Evolutionary conservation across 2,329 filamentous ascomycete genomes (phyloP).

Genomic region (Aureobasidium sp.): DNA sequence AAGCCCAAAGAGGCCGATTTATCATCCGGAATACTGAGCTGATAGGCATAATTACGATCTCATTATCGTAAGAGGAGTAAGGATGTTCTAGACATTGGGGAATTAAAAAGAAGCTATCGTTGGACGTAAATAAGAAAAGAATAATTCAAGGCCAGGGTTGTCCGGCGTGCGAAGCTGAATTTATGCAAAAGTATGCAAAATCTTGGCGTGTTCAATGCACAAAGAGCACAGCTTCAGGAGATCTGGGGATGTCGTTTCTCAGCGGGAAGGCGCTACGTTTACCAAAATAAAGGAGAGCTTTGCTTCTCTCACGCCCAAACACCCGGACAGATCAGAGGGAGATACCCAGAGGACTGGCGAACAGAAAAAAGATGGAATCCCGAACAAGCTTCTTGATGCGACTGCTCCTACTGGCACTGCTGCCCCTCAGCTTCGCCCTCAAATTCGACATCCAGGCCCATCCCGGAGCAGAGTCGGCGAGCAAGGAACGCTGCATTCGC

Average conservation of each 20-base stretch:
- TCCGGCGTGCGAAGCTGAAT: too few relatives aligned
- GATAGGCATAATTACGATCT: too few relatives aligned
- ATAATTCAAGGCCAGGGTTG: too few relatives aligned
- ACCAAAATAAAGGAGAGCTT: conserved; percentile 4
- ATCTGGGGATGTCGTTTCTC: background rate
- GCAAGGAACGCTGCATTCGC: conserved; percentile 80
- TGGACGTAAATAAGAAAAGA: too few relatives aligned
- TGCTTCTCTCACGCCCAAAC: background rate
- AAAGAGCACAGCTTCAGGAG: background rate
- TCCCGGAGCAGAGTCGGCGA: conserved; percentile 49
- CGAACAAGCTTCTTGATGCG: conserved; percentile 4
- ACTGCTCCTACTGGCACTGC: conserved; percentile 28
- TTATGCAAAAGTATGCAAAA: too few relatives aligned
- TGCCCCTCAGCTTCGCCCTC: conserved; percentile 51
- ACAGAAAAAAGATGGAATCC: conserved; percentile 17
- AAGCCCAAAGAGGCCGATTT: too few relatives aligned
- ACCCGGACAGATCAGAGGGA: too few relatives aligned
- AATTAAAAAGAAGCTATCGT: too few relatives aligned
- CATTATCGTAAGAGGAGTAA: too few relatives aligned
- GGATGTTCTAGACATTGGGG: too few relatives aligned
- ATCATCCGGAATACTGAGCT: too few relatives aligned
- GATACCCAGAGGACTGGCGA: too few relatives aligned
- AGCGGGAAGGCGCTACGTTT: background rate
- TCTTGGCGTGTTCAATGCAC: background rate
- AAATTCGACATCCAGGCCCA: conserved; percentile 87